These are phyloP conservation scores for Tylopilus sp. DNA, from an alignment of 1,284 basidiomycete species.

Conservation along the genomic window DNA sequence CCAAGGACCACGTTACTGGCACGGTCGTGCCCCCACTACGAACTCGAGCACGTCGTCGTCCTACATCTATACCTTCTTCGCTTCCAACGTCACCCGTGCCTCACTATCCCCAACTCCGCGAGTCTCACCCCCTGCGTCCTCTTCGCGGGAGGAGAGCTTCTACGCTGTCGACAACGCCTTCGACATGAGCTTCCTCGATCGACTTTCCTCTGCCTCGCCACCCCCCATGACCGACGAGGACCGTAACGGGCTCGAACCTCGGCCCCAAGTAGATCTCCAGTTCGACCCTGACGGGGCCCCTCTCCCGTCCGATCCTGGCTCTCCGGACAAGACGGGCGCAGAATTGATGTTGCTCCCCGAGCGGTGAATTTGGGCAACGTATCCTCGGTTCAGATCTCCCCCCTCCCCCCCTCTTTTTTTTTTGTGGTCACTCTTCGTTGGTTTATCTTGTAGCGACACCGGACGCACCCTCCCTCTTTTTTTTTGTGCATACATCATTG, in stretches of 20 bases:
- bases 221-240: constrained; percentile 34
- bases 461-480: constrained; percentile 16
- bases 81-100: constrained; percentile 37
- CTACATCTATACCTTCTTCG: constrained; percentile 48
- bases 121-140: background rate
- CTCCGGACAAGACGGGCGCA: constrained; percentile 29
- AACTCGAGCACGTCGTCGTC: constrained; percentile 23
- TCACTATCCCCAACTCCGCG: constrained; percentile 30
- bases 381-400: constrained; percentile 3
- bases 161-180: constrained; percentile 22
- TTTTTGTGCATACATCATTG: constrained; percentile 19
- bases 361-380: constrained; percentile 20
- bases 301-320: constrained; percentile 30
- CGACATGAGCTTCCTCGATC: constrained; percentile 30
- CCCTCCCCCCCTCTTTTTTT: background rate
- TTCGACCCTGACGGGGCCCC: constrained; percentile 32
- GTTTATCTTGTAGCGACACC: constrained; percentile 17
- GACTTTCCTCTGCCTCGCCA: constrained; percentile 34
- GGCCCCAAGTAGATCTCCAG: constrained; percentile 16
- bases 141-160: constrained; percentile 20
- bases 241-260: constrained; percentile 20
- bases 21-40: constrained; percentile 23
- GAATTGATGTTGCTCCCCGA: constrained; percentile 32
- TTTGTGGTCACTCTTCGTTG: background rate
- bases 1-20: constrained; percentile 47